Evolutionary conservation across 148 eudicot genomes (phyloP), one percentile per base, ranked within the genome.

Genomic region (Agrostemma githago): DNA sequence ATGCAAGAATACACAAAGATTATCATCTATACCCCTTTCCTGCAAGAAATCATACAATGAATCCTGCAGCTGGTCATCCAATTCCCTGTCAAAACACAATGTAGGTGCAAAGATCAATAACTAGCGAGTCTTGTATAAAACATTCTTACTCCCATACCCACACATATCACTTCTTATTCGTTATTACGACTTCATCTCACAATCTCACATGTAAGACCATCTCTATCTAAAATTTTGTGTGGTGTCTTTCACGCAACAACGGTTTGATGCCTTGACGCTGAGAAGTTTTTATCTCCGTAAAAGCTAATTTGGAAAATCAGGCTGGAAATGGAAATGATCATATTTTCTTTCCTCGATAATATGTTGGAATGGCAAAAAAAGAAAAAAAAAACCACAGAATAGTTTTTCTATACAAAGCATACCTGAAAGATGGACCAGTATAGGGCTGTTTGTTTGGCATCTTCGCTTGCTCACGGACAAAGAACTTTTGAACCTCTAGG

Each of bases 1-100:
- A 81, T 95, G 93, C 87, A 95, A 81, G 79, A 85, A 88, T 65
- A n/a, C 82, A 74, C 88, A 89, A 20, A 95, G 88, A 39, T 83
- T 76, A 67, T 92, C 97, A 79, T 88, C 84, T 74, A 95, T 86
- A 66, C 96, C 96, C 81, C 98, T 92, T 62, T 72, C 81, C 85
- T 90, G 93, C 83, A 95, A 77, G 85, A 78, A 92, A 10, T 87
- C 87, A 65, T 88, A 88, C 11, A 95, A 92, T 4, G 88, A 86
- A 57, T 85, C 60, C 80, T 95, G 98, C 75, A 95, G 85, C 68
- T 85, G 75, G 71, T 90, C 98, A 74, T 95, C 98, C 88, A 95
- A 73, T 72, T 90, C 96, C 88, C 98, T 95, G 93, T 42, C 78
- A 75, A 65, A 20, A 39, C 62, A 74, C 48, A 62, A 41, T 62